phyloP scores from a whole-genome alignment of 176 grass and related monocot genomes.

The Eremochloa ophiuroides region DNA sequence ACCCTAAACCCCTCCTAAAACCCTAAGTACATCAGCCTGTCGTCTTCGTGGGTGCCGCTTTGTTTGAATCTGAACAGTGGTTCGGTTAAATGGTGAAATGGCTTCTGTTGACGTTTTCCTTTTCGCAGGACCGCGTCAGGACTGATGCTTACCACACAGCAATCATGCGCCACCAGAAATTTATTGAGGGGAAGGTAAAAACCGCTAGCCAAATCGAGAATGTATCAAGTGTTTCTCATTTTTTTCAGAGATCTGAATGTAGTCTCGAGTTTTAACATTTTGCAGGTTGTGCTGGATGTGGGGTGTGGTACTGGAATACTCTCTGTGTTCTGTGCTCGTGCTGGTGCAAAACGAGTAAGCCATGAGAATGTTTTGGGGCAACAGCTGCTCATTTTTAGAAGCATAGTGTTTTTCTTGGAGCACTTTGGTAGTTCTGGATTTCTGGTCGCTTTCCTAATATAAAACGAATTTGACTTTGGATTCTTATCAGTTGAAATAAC shows the following conservation, averaged over 20 bases:
- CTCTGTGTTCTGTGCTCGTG: conserved; percentile 85
- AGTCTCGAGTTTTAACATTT: neutral
- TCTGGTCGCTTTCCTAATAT: neutral
- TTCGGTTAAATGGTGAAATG: neutral
- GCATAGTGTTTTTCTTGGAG: neutral
- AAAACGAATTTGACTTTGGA: neutral
- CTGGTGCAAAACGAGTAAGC: conserved; percentile 77
- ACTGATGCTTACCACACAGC: conserved; percentile 73
- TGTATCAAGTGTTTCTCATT: neutral
- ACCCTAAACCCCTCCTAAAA: conserved; percentile 26
- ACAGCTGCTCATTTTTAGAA: neutral
- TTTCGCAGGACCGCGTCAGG: conserved; percentile 67
- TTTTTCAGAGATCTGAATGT: neutral
- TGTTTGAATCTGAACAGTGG: neutral
- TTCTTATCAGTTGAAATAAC: neutral
- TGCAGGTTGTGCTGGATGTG: conserved; percentile 92
- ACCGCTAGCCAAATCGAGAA: neutral
- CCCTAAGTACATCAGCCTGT: neutral
- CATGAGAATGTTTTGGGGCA: neutral
- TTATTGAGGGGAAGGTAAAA: conserved; percentile 79
- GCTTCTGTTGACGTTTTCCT: neutral
- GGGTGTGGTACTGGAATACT: conserved; percentile 94
- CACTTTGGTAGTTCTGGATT: neutral
- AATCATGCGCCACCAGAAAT: conserved; percentile 75
- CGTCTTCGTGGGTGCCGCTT: neutral